phyloP scores from a whole-genome alignment of 371 early-diverging fungal genomes.

The Paraphysoderma sedebokerense region DNA sequence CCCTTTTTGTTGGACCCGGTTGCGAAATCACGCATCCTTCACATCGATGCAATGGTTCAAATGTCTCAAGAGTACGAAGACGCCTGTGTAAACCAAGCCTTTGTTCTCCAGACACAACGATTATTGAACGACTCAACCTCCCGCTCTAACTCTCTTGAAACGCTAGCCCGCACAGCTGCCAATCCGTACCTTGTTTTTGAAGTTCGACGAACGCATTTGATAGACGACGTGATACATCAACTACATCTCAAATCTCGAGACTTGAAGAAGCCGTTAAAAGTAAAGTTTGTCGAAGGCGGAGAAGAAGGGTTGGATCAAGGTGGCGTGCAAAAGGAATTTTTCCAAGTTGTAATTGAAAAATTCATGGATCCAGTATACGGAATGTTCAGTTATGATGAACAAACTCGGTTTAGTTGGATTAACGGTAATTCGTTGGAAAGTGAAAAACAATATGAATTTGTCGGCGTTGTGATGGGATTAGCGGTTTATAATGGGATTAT shows the following conservation, averaged over 20 bases:
- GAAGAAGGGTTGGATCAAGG: constrained; percentile 87
- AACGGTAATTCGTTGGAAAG: constrained; percentile 25
- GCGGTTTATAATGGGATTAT: constrained; percentile 61
- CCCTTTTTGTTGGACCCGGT: constrained; percentile 45
- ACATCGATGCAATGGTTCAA: constrained; percentile 63
- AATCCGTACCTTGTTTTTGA: constrained; percentile 66
- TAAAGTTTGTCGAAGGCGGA: constrained; percentile 49
- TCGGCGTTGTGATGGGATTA: constrained; percentile 56
- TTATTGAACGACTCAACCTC: constrained; percentile 24
- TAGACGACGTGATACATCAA: constrained; percentile 49
- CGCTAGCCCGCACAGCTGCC: constrained; percentile 11
- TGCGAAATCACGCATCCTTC: constrained; percentile 53
- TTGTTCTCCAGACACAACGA: constrained; percentile 43
- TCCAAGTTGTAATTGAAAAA: constrained; percentile 21
- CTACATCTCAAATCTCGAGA: constrained; percentile 29
- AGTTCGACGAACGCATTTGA: constrained; percentile 43
- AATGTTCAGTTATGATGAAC: constrained; percentile 31
- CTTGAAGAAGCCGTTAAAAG: constrained; percentile 43
- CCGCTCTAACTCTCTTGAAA: background rate
- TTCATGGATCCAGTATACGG: constrained; percentile 37
- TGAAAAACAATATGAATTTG: constrained; percentile 22
- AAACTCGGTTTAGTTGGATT: constrained; percentile 27
- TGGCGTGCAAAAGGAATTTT: constrained; percentile 1
- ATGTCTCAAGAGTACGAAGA: constrained; percentile 70
- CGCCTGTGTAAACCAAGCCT: constrained; percentile 59